Evolutionary conservation across 108 stramenopile genomes (phyloP).

Genomic region (Parietichytrium sp.): DNA sequence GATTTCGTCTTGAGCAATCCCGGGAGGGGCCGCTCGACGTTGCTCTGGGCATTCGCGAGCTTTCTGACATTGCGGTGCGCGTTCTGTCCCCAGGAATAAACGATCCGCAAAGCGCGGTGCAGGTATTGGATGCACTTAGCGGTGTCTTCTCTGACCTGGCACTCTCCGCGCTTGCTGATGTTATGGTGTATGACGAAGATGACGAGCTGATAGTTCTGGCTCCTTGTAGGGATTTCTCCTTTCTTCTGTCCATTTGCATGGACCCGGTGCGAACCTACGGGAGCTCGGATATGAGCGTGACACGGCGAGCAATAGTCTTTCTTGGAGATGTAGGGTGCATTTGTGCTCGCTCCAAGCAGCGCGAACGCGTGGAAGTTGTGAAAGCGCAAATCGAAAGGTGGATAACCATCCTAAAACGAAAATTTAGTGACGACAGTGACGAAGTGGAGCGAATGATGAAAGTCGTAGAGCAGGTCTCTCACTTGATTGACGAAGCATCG

Average conservation of each 20-base stretch:
- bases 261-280: constrained; percentile 20
- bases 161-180: not conserved
- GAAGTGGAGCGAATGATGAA: no score
- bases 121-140: not conserved
- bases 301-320: constrained; percentile 14
- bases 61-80: not conserved
- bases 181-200: not conserved
- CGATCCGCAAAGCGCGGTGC: constrained; percentile 17
- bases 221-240: not conserved
- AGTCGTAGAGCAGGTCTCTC: no score
- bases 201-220: not conserved
- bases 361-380: not conserved
- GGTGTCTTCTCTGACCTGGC: not conserved
- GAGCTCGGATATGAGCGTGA: not conserved
- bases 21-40: not conserved
- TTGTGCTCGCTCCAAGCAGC: not conserved
- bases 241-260: constrained; percentile 4
- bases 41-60: not conserved
- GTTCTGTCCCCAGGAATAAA: constrained; percentile 10
- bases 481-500: no score
- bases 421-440: no score
- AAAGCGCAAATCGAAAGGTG: not conserved
- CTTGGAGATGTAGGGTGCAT: not conserved
- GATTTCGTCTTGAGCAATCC: not conserved
- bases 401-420: no score